Base-by-base conservation (phyloP, 345 rosid species). In the Brassica cretica region DNA sequence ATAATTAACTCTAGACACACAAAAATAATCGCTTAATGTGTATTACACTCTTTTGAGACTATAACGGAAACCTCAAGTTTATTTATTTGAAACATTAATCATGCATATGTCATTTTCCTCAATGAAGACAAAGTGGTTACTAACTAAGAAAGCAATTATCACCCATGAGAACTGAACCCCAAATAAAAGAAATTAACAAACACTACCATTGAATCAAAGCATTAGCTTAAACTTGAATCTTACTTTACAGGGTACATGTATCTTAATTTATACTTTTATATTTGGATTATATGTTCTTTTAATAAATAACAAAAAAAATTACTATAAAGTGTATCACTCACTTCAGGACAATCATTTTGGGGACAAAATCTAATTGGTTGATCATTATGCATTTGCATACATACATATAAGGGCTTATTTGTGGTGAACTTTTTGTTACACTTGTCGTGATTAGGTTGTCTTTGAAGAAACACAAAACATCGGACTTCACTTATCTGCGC, bases 171-270 rank as follows among this genome's bases (percentile, higher is more conserved):
- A 72, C 39, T n/a, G 14, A 74, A 35, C 41, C 69, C 75, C 49
- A 53, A 66, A 72, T 25, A 72, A 76, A 71, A 65, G 41, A 76
- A 78, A 49, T 76, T 76, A 76, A 76, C 80, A 71, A 76, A 76
- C 81, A 72, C 78, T 61, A 72, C 74, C 74, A 71, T 62, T 76
- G 80, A 76, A 81, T 76, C 41, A 76, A 76, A 55, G 58, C 77
- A 76, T 76, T 81, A 81, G 66, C 84, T 81, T 81, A 81, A 81
- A 71, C 84, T 76, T 81, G 67, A 81, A 81, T 81, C 81, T 72
- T 81, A 81, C 84, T 72, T 76, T 76, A 76, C 76, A 58, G 3
- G 59, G 77, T 67, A 51, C n/a, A 66, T 76, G 68, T 71, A 76
- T 76, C 80, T 76, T 81, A 70, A 70, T 64, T 68, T 70, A 58